Conservation (phyloP, 2,329 filamentous ascomycete species). For the Exophiala calicioides region DNA sequence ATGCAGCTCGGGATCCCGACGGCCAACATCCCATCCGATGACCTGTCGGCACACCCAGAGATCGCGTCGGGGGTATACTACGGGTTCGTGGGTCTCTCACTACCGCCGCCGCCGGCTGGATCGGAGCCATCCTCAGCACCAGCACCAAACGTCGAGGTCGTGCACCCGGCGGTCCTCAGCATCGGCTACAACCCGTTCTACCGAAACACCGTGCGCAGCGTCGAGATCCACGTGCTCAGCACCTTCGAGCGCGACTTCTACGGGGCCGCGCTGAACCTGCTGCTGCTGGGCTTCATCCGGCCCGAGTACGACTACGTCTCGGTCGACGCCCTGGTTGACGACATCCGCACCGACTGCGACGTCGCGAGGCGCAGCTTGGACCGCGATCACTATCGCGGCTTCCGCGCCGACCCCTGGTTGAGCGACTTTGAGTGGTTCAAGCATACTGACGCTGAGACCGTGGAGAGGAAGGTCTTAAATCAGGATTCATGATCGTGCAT, state of each 20-base stretch:
- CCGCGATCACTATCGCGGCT: constrained; percentile 60
- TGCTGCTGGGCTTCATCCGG: constrained; percentile 84
- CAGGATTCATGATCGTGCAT: too few relatives aligned
- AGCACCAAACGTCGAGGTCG: constrained; percentile 12
- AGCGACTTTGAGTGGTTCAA: constrained; percentile 32
- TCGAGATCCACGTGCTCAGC: constrained; percentile 79
- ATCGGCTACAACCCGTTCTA: constrained; percentile 98
- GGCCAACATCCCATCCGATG: constrained; percentile 74
- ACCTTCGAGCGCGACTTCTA: constrained; percentile 73
- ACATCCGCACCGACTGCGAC: constrained; percentile 86
- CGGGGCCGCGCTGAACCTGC: constrained; percentile 72
- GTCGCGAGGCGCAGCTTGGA: constrained; percentile 74
- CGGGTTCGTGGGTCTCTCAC: constrained; percentile 77
- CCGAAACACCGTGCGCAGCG: constrained; percentile 81
- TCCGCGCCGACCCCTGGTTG: constrained; percentile 46
- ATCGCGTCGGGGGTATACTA: constrained; percentile 86
- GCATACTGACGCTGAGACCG: constrained; percentile 35
- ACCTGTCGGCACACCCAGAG: constrained; percentile 62
- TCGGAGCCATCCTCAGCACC: too few relatives aligned
- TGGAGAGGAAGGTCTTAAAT: constrained; percentile 33
- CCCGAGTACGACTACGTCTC: constrained; percentile 86
- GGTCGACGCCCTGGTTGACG: constrained; percentile 78
- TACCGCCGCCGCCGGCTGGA: constrained; percentile 44
- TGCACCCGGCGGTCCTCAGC: constrained; percentile 88
- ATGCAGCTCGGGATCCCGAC: constrained; percentile 88